Evolutionary conservation across 345 rosid genomes (phyloP).

Genomic region (Psidium guajava): DNA sequence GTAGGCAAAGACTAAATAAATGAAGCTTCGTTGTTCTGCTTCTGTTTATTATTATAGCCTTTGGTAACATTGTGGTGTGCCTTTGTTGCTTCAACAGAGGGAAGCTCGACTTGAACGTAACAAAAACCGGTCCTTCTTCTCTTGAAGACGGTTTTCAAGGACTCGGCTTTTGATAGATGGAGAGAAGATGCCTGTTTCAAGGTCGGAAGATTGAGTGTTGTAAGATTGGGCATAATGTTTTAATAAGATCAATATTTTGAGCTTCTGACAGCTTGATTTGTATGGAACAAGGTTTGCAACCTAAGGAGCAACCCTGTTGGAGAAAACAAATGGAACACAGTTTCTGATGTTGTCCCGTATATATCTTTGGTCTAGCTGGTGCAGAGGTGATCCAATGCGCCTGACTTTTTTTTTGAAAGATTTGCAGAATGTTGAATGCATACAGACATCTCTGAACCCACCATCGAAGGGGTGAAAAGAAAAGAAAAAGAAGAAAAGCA

Average conservation of each 20-base stretch:
- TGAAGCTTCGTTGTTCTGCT: neutral
- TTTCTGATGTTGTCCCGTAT: neutral
- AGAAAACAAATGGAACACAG: neutral
- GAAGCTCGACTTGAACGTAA: conserved; percentile 94
- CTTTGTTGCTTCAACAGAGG: conserved; percentile 36
- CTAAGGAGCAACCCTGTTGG: neutral
- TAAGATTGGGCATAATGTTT: neutral
- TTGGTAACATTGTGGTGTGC: neutral
- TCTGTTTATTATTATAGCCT: neutral
- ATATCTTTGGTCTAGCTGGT: neutral
- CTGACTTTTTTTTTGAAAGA: neutral
- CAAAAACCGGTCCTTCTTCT: conserved; percentile 61
- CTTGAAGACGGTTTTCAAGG: conserved; percentile 26
- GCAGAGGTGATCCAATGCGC: neutral
- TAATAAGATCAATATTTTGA: neutral
- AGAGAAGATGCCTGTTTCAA: neutral
- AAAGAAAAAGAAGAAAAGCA: neutral
- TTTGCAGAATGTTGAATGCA: neutral
- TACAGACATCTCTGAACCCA: neutral
- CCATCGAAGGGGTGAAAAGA: neutral
- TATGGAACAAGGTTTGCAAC: neutral
- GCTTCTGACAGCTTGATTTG: neutral
- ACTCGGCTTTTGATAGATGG: neutral
- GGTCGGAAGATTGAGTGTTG: neutral
- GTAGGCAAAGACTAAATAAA: neutral